Percentiles rank a stretch among this genome's conserved stretches.
These are phyloP conservation scores for Phytophthora rubi DNA, from an alignment of 352 stramenopile genomes.

Conservation along the genomic window DNA sequence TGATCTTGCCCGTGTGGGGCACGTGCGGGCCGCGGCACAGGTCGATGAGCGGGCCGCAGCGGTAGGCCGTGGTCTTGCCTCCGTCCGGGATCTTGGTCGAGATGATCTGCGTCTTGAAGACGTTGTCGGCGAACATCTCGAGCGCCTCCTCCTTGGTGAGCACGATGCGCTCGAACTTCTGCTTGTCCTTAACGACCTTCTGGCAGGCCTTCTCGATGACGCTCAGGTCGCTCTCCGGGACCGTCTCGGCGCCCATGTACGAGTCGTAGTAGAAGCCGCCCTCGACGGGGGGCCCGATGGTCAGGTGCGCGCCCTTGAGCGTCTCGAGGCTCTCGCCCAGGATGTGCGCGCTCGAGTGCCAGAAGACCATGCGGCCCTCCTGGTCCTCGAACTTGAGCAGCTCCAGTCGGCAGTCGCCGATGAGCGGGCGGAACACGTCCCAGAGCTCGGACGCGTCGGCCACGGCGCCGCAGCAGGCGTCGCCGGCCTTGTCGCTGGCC, in stretches of 20 bases:
- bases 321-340: constrained; percentile 97
- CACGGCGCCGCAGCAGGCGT: constrained; percentile 61
- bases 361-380: constrained; percentile 96
- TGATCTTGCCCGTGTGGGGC: constrained; percentile 95
- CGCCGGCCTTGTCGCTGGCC: constrained; percentile 57
- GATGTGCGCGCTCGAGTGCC: constrained; percentile 98
- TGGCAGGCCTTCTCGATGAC: constrained; percentile 92
- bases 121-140: constrained; percentile 98
- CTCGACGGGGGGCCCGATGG: constrained; percentile 94
- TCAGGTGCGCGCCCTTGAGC: constrained; percentile 96
- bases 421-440: constrained; percentile 97
- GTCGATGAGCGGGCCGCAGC: constrained; percentile 97
- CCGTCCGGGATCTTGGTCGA: constrained; percentile 97
- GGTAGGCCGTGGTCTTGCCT: constrained; percentile 97
- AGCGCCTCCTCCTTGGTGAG: constrained; percentile 98
- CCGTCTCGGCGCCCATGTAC: constrained; percentile 95
- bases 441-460: constrained; percentile 89
- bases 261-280: constrained; percentile 99
- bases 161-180: constrained; percentile 98
- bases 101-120: constrained; percentile 98
- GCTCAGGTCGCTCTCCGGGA: constrained; percentile 82
- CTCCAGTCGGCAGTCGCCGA: constrained; percentile 96
- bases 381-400: constrained; percentile 99
- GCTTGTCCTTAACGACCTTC: constrained; percentile 97
- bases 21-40: constrained; percentile 98